Conservation (phyloP, 345 rosid genomes). For the Euphorbia peplus region DNA sequence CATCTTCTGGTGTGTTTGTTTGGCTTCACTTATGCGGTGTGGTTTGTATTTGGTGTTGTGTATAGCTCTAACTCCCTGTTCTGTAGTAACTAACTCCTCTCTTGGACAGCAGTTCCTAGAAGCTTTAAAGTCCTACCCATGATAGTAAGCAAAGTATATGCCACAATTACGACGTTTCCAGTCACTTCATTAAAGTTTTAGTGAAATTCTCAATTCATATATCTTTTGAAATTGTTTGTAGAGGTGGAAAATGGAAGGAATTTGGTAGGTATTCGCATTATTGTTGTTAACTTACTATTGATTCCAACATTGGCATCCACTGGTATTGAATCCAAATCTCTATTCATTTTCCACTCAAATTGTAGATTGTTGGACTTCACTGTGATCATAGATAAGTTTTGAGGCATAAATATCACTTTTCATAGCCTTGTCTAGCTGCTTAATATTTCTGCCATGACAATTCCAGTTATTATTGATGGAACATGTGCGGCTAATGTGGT, state of each 20-base stretch:
- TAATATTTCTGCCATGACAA: neutral
- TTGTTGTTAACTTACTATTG: too few species aligned
- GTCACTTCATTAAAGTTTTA: neutral
- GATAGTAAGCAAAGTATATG: neutral
- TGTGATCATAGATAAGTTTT: neutral
- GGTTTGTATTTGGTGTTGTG: too few species aligned
- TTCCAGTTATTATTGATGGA: neutral
- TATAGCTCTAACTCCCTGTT: too few species aligned
- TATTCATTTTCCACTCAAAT: neutral
- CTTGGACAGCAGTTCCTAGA: too few species aligned
- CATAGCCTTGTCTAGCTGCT: neutral
- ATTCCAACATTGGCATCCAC: neutral
- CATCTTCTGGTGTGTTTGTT: neutral
- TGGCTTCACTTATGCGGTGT: too few species aligned
- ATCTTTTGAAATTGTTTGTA: neutral
- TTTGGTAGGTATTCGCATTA: neutral
- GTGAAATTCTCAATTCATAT: neutral
- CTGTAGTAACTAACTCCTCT: too few species aligned
- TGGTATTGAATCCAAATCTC: neutral
- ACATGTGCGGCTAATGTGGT: conserved; percentile 3
- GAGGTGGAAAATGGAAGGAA: neutral
- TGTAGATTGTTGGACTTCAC: neutral
- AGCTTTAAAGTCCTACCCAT: neutral
- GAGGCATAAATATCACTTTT: neutral
- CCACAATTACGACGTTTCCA: neutral